phyloP scores from a whole-genome alignment of 306 rosid genomes.

The Quercus dentata region DNA sequence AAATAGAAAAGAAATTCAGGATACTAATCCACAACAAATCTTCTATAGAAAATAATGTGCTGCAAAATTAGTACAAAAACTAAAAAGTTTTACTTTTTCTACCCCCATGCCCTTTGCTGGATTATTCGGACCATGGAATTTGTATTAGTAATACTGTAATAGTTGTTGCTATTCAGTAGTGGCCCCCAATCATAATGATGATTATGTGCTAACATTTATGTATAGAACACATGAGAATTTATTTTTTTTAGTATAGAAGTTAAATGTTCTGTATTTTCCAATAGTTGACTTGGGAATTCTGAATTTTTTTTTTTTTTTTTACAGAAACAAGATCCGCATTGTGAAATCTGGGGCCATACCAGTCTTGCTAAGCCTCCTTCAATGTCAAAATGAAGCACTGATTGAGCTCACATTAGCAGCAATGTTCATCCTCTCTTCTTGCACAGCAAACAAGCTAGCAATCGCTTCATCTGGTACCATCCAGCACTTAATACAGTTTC shows the following conservation, averaged over 20 bases:
- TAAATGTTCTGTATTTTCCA: conserved; percentile 5
- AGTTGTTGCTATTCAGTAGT: conserved; percentile 26
- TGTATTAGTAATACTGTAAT: conserved; percentile 1
- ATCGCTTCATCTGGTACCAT: conserved; percentile 64
- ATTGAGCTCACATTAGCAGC: conserved; percentile 49
- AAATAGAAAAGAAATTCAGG: neutral
- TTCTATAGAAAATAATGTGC: neutral
- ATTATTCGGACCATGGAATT: conserved; percentile 23
- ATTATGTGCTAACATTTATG: conserved; percentile 31
- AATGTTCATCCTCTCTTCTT: conserved; percentile 66
- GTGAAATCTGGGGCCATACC: conserved; percentile 57
- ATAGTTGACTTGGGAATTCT: conserved; percentile 2
- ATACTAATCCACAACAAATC: neutral
- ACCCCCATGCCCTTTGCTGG: conserved; percentile 19
- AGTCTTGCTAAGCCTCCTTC: conserved; percentile 48
- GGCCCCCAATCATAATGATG: conserved; percentile 16
- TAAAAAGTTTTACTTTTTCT: conserved; percentile 24
- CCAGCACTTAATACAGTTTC: conserved; percentile 34
- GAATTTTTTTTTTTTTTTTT: neutral
- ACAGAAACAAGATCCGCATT: conserved; percentile 66
- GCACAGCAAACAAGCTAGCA: conserved; percentile 58
- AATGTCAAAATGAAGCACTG: conserved; percentile 38
- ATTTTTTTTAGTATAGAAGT: conserved; percentile 30
- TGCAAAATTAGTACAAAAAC: neutral
- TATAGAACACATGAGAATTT: conserved; percentile 8